Conservation (phyloP, 495 filamentous ascomycete genomes). For the Podospora pseudoanserina region DNA sequence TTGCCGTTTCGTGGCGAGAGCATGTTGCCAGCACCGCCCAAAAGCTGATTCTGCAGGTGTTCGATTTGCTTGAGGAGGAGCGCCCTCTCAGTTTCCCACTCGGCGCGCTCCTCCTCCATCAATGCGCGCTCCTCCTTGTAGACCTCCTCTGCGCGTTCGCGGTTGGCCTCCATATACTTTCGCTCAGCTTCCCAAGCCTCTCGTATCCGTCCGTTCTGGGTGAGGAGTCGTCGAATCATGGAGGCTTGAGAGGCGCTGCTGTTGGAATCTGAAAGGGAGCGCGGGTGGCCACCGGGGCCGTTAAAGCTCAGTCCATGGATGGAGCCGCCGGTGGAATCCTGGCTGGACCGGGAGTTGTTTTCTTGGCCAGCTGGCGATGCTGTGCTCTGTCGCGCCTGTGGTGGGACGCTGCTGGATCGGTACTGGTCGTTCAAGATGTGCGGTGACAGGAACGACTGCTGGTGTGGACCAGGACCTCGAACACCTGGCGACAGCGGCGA, state of each 20-base stretch:
- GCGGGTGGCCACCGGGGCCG: conserved; percentile 22
- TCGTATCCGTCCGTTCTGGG: conserved; percentile 38
- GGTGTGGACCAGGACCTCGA: conserved; percentile 19
- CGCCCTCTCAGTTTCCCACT: conserved; percentile 39
- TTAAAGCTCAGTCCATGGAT: conserved; percentile 1
- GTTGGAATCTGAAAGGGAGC: conserved; percentile 18
- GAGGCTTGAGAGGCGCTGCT: conserved; percentile 24
- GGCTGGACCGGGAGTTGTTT: conserved; percentile 1
- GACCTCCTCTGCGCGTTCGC: conserved; percentile 43
- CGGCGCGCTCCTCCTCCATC: conserved; percentile 42
- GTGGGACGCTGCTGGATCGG: conserved; percentile 26
- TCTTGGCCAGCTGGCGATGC: conserved; percentile 3
- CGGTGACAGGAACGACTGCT: conserved; percentile 28
- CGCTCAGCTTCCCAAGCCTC: conserved; percentile 48
- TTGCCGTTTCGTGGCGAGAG: conserved; percentile 15
- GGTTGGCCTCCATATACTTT: conserved; percentile 42
- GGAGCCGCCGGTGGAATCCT: background rate
- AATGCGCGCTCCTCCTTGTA: conserved; percentile 44
- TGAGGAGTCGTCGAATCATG: conserved; percentile 39
- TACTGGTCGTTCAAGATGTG: conserved; percentile 24
- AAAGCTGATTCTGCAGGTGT: conserved; percentile 32
- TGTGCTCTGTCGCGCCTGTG: conserved; percentile 5
- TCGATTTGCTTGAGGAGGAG: conserved; percentile 27
- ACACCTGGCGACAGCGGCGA: conserved; percentile 28
- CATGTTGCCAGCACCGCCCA: conserved; percentile 19